Evolutionary conservation across 805 yeast genomes (phyloP).

Genomic region (Wickerhamiella hasegawae): DNA sequence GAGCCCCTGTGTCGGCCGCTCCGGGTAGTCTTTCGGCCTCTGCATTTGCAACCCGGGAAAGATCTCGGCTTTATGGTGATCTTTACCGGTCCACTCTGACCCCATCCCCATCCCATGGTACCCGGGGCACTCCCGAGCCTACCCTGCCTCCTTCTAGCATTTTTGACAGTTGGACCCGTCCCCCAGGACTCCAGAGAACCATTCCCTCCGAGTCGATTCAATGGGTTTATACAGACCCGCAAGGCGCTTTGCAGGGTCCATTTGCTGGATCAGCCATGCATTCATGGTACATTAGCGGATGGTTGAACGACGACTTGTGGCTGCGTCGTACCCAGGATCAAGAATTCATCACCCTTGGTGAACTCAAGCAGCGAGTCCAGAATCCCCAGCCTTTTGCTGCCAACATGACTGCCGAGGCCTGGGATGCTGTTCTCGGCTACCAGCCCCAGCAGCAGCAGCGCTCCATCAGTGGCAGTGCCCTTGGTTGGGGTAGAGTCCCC

Average conservation of each 20-base stretch:
- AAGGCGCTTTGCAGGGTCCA: slow-evolving; percentile 66
- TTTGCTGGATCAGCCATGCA: slow-evolving; percentile 63
- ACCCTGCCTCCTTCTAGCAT: too few species aligned
- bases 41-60: background rate
- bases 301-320: slow-evolving; percentile 36
- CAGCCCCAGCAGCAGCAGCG: too few species aligned
- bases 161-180: too few species aligned
- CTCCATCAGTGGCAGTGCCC: too few species aligned
- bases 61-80: too few species aligned
- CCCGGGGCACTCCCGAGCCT: too few species aligned
- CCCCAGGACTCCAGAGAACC: slow-evolving; percentile 4
- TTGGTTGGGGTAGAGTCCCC: too few species aligned
- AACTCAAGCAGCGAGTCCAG: slow-evolving; percentile 33
- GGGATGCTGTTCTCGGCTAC: slow-evolving; percentile 7
- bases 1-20: background rate
- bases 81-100: too few species aligned
- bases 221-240: slow-evolving; percentile 64
- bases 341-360: slow-evolving; percentile 34
- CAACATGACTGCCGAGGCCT: slow-evolving; percentile 6
- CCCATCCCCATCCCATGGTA: too few species aligned
- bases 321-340: slow-evolving; percentile 45
- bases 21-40: background rate
- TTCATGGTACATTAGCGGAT: slow-evolving; percentile 51
- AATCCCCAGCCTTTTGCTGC: slow-evolving; percentile 45
- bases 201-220: slow-evolving; percentile 29